These are phyloP conservation scores for Suhomyces guaymorum DNA, from an alignment of 1,139 yeast species.

Conservation along the genomic window DNA sequence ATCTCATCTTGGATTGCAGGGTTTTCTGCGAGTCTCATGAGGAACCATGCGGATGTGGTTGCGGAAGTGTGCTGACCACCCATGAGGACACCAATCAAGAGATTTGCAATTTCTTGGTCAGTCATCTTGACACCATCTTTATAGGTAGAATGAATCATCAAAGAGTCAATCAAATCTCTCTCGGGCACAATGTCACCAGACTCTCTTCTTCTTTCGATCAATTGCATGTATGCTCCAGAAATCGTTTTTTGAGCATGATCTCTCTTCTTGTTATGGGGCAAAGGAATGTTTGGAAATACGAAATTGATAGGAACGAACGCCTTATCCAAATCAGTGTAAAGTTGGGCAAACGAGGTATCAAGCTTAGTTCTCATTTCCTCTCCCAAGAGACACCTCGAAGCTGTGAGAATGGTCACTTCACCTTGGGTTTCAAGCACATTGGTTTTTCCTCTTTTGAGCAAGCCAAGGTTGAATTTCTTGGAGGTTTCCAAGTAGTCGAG, in stretches of 20 bases:
- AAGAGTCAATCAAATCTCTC: constrained; percentile 84
- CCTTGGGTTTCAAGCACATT: constrained; percentile 85
- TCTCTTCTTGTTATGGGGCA: constrained; percentile 79
- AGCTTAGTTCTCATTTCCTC: constrained; percentile 84
- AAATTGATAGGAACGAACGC: constrained; percentile 96
- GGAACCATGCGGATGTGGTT: constrained; percentile 91
- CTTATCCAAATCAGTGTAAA: constrained; percentile 88
- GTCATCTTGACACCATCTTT: constrained; percentile 93
- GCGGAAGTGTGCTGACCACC: constrained; percentile 99
- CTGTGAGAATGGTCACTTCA: constrained; percentile 93
- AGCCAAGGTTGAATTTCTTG: constrained; percentile 40
- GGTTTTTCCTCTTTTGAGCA: constrained; percentile 48
- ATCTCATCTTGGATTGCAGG: constrained; percentile 81
- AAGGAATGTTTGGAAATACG: constrained; percentile 89
- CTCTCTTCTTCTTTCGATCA: constrained; percentile 71
- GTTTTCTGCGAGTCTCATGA: constrained; percentile 82
- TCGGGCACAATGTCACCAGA: constrained; percentile 69
- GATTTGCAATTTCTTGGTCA: constrained; percentile 89
- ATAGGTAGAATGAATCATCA: constrained; percentile 78
- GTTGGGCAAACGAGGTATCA: constrained; percentile 77
- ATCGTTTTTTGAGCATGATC: constrained; percentile 85
- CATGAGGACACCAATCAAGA: constrained; percentile 93
- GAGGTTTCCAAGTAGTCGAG: constrained; percentile 56
- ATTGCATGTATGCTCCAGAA: constrained; percentile 73
- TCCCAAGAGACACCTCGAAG: constrained; percentile 87